These are phyloP conservation scores for Plasmodium blacklocki DNA, from an alignment of 169 alveolate genomes.

Conservation along the genomic window DNA sequence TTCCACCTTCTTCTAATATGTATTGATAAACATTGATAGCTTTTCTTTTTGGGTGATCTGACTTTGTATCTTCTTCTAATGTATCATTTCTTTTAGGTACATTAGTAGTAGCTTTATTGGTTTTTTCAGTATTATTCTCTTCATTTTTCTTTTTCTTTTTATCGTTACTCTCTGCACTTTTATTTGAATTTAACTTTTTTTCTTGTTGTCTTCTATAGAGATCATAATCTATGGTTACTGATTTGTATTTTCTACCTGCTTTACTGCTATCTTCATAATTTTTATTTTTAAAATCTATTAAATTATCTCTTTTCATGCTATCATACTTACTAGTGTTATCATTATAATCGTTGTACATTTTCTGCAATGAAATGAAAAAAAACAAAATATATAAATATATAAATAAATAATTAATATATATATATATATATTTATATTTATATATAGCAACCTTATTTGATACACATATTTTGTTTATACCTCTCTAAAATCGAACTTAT, in stretches of 20 bases:
- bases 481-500: constrained; percentile 41
- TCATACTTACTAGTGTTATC: constrained; percentile 27
- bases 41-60: constrained; percentile 69
- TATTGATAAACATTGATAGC: constrained; percentile 73
- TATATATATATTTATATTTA: too few species aligned
- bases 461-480: constrained; percentile 12
- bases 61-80: constrained; percentile 19
- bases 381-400: constrained; percentile 4
- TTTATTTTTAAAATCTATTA: constrained; percentile 13
- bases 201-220: constrained; percentile 71
- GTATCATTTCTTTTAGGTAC: constrained; percentile 22
- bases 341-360: constrained; percentile 31
- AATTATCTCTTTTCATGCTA: constrained; percentile 31
- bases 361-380: constrained; percentile 6
- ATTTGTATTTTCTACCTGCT: constrained; percentile 21
- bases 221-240: constrained; percentile 72
- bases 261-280: constrained; percentile 15
- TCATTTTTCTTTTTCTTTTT: constrained; percentile 36
- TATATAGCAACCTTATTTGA: too few species aligned
- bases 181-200: constrained; percentile 43
- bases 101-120: constrained; percentile 3
- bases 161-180: constrained; percentile 16
- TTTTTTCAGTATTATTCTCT: constrained; percentile 21
- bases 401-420: background rate
- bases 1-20: constrained; percentile 62